Conservation (phyloP, 139 green algal genomes). For the Chlamydomonas urium region DNA sequence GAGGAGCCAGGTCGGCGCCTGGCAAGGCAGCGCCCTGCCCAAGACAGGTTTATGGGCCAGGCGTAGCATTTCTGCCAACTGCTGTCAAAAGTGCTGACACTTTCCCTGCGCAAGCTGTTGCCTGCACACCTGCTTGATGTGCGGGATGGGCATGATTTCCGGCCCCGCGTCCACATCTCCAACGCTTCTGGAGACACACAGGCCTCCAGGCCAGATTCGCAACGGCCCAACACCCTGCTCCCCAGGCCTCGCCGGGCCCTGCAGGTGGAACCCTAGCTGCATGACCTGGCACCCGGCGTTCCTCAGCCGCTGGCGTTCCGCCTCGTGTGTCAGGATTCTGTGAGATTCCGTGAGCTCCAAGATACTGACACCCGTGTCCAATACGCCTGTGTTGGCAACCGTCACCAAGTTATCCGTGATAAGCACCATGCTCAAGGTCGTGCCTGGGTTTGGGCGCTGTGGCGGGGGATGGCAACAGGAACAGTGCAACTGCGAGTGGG, state of each 20-base stretch:
- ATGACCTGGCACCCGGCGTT: constrained; percentile 53
- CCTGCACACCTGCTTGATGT: background rate
- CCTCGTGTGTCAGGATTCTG: constrained; percentile 39
- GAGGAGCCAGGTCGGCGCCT: no score
- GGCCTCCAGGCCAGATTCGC: constrained; percentile 6
- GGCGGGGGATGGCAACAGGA: no score
- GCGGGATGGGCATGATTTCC: background rate
- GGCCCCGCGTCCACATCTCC: constrained; percentile 1
- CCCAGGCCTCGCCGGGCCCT: constrained; percentile 45
- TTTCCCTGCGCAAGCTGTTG: background rate
- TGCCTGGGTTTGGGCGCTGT: no score
- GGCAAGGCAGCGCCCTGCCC: background rate
- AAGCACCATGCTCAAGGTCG: no score
- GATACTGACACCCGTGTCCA: constrained; percentile 67
- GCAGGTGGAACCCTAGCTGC: constrained; percentile 56
- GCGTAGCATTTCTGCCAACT: no score
- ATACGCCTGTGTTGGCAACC: constrained; percentile 71
- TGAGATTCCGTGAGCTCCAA: constrained; percentile 41
- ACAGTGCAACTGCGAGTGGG: no score
- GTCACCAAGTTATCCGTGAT: constrained; percentile 62
- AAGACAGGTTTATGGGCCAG: no score
- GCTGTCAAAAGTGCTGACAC: background rate
- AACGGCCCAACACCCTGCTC: constrained; percentile 27
- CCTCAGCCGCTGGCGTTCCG: constrained; percentile 26
- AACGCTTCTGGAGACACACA: background rate